phyloP scores from a whole-genome alignment of 257 asterid species.

The Apocynum venetum region DNA sequence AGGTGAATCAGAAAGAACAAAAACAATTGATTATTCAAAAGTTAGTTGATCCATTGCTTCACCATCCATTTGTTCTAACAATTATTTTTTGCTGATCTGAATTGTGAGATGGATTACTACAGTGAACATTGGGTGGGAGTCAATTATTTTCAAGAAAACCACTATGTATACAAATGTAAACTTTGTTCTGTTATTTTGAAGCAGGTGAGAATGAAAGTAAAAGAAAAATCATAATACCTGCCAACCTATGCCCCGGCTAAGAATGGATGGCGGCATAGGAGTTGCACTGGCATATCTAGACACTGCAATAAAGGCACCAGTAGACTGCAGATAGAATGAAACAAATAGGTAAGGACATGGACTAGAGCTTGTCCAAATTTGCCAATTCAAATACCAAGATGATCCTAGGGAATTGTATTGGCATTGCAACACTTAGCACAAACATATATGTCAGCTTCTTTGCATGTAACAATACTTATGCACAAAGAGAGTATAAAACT shows the following conservation, averaged over 20 bases:
- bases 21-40: background rate
- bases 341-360: background rate
- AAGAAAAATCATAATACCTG: constrained; percentile 47
- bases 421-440: background rate
- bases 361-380: background rate
- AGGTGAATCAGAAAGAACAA: background rate
- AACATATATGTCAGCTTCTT: background rate
- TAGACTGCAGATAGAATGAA: constrained; percentile 24
- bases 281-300: constrained; percentile 41
- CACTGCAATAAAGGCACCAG: constrained; percentile 37
- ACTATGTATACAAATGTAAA: background rate
- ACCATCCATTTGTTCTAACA: background rate
- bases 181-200: background rate
- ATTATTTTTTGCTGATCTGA: background rate
- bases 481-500: background rate
- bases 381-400: background rate
- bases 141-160: background rate
- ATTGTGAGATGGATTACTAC: background rate
- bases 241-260: constrained; percentile 89
- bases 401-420: background rate
- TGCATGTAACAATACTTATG: background rate
- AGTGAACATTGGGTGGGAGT: background rate
- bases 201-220: background rate
- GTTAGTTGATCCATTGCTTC: background rate
- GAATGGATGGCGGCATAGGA: constrained; percentile 27